Evolutionary conservation across 768 basidiomycete species (phyloP).

Genomic region (Cyclocybe cylindracea): DNA sequence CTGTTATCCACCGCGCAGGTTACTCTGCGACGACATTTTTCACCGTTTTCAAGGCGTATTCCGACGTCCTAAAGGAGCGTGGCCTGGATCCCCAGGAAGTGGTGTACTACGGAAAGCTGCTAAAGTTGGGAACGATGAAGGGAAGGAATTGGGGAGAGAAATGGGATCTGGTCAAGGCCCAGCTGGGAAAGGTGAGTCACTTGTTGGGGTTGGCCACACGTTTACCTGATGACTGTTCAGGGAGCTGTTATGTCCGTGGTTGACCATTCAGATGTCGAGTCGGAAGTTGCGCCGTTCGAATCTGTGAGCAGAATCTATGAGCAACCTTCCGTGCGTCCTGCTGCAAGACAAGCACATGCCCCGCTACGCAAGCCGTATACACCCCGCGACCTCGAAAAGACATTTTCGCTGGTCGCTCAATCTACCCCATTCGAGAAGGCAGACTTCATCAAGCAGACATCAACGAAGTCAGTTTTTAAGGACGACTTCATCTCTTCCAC

Average conservation of each 20-base stretch:
- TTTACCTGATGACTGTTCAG: too few species aligned
- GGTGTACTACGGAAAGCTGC: constrained; percentile 76
- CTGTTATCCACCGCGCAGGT: constrained; percentile 70
- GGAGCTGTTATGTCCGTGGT: too few species aligned
- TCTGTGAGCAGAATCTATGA: too few species aligned
- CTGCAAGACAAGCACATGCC: too few species aligned
- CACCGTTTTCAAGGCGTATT: constrained; percentile 84
- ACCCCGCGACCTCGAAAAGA: too few species aligned
- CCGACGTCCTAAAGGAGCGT: constrained; percentile 70
- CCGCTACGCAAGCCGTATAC: too few species aligned
- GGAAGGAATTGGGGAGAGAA: constrained; percentile 82
- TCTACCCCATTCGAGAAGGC: too few species aligned
- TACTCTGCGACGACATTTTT: constrained; percentile 74
- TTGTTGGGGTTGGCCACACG: too few species aligned
- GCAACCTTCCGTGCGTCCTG: too few species aligned
- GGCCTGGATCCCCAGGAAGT: constrained; percentile 82
- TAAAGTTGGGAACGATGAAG: constrained; percentile 82
- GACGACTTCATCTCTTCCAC: neutral
- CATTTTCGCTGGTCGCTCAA: too few species aligned
- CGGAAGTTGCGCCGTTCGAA: too few species aligned
- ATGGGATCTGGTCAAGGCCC: constrained; percentile 71
- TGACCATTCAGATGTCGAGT: too few species aligned
- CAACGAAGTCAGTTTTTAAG: neutral
- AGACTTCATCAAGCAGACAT: neutral
- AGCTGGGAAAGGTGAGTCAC: constrained; percentile 40